phyloP scores from a whole-genome alignment of 2,329 filamentous ascomycete genomes.

The Podosphaera leucotricha region DNA sequence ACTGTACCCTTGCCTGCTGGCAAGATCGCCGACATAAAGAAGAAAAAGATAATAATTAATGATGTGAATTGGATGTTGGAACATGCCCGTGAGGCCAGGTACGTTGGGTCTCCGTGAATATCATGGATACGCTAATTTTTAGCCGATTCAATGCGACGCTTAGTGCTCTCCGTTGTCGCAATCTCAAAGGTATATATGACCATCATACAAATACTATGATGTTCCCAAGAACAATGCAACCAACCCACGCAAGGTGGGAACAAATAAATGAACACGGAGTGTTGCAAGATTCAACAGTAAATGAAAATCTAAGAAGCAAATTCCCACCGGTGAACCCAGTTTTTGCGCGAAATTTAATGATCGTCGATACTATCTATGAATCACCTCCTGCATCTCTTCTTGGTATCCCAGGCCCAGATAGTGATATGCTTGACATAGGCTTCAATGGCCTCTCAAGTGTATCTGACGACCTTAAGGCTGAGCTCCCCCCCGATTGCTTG shows the following conservation, averaged over 20 bases:
- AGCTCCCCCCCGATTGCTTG: constrained; percentile 47
- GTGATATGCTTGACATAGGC: constrained; percentile 22
- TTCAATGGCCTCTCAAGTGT: constrained; percentile 37
- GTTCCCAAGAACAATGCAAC: constrained; percentile 71
- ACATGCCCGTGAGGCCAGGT: constrained; percentile 81
- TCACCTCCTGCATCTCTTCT: constrained; percentile 28
- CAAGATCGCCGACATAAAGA: constrained; percentile 55
- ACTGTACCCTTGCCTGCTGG: constrained; percentile 52
- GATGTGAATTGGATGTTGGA: constrained; percentile 93
- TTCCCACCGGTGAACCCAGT: constrained; percentile 31
- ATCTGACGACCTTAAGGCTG: constrained; percentile 37
- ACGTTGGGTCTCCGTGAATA: constrained; percentile 8
- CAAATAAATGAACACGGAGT: constrained; percentile 27
- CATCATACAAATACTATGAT: constrained; percentile 84
- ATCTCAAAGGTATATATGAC: constrained; percentile 63
- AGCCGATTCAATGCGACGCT: constrained; percentile 71
- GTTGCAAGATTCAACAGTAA: constrained; percentile 3
- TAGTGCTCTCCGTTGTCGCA: constrained; percentile 36
- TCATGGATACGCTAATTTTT: constrained; percentile 3
- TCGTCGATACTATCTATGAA: constrained; percentile 36
- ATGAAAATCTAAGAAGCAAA: constrained; percentile 13
- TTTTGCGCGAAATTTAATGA: constrained; percentile 35
- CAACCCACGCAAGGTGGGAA: constrained; percentile 66
- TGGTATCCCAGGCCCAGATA: constrained; percentile 34
- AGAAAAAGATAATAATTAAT: constrained; percentile 67